Evolutionary conservation across 176 grass and related monocot genomes (phyloP).

Genomic region (Rhynchospora pubera): DNA sequence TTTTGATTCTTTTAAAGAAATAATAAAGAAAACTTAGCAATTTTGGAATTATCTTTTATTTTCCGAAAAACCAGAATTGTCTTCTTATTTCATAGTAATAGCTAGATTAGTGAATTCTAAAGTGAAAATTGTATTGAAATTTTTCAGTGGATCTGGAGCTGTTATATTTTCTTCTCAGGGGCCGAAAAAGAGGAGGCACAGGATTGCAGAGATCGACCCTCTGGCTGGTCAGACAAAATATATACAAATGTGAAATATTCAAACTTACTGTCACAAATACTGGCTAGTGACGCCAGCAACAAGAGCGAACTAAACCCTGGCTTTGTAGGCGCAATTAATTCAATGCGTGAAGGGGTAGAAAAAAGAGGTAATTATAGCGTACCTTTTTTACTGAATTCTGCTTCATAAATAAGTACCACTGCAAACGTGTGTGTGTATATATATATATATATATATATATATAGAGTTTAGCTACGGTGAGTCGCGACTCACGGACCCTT

Average conservation of each 20-base stretch:
- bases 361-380: not conserved
- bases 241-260: not conserved
- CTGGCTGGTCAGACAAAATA: not conserved
- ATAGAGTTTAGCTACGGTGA: too few species aligned
- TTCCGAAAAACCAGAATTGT: too few species aligned
- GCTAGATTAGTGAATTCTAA: not conserved
- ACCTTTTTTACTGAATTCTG: not conserved
- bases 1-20: too few species aligned
- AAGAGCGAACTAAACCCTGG: not conserved
- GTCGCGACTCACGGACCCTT: too few species aligned
- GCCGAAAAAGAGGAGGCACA: not conserved
- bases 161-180: too few species aligned
- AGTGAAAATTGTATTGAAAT: not conserved
- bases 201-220: not conserved
- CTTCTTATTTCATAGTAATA: too few species aligned
- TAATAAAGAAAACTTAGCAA: not conserved
- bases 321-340: not conserved
- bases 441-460: too few species aligned
- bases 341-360: not conserved
- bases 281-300: not conserved
- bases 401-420: not conserved
- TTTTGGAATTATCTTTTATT: not conserved
- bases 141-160: not conserved
- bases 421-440: too few species aligned
- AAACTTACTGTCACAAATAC: not conserved